Conservation (phyloP, 148 eudicot genomes). For the Agrostemma githago region DNA sequence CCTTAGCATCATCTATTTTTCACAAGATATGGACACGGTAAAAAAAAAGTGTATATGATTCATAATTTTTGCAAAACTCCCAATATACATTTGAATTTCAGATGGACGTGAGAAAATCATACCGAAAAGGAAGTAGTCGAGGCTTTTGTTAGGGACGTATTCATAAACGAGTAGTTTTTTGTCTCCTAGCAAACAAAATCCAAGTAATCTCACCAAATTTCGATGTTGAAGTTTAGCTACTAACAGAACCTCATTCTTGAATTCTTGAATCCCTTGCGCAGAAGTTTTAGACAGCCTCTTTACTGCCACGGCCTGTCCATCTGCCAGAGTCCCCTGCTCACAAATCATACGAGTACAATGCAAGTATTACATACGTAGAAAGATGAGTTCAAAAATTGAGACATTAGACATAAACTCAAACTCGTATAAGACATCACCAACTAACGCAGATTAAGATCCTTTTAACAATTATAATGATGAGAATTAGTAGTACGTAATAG, state of each 20-base stretch:
- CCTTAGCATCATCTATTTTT: constrained; percentile 22
- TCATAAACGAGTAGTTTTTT: constrained; percentile 47
- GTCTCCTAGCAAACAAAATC: constrained; percentile 32
- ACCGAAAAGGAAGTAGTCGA: constrained; percentile 36
- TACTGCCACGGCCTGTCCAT: constrained; percentile 37
- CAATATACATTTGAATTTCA: not conserved
- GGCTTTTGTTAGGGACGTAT: constrained; percentile 38
- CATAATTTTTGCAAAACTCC: not conserved
- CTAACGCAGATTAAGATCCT: too few species aligned
- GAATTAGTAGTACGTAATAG: not conserved
- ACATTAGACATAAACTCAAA: too few species aligned
- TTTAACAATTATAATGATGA: too few species aligned
- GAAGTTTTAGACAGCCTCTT: constrained; percentile 36
- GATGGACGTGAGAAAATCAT: not conserved
- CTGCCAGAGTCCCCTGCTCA: constrained; percentile 28
- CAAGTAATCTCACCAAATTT: constrained; percentile 33
- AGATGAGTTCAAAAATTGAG: too few species aligned
- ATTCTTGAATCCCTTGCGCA: constrained; percentile 33
- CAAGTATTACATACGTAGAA: not conserved
- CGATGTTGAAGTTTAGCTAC: constrained; percentile 39
- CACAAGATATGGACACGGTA: not conserved
- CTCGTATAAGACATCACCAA: too few species aligned
- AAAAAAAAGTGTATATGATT: not conserved
- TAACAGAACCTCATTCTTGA: constrained; percentile 44
- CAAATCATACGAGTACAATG: not conserved